phyloP scores from a whole-genome alignment of 2,329 filamentous ascomycete species.

The Fusarium poae region DNA sequence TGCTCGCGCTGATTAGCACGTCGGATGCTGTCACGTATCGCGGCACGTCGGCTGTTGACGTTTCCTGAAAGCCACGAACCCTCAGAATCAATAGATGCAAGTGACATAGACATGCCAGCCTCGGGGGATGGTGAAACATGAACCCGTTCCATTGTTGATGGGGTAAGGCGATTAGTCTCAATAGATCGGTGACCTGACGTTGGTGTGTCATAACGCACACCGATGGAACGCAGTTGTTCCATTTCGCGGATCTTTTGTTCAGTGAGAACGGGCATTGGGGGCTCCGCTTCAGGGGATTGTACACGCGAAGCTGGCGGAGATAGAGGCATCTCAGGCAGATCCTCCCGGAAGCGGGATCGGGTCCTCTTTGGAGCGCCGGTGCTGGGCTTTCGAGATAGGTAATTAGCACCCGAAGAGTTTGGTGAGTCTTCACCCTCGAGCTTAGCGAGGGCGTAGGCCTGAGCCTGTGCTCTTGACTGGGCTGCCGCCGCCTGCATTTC shows the following conservation, averaged over 20 bases:
- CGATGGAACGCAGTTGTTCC: constrained; percentile 47
- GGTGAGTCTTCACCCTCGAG: constrained; percentile 53
- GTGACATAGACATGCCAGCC: constrained; percentile 81
- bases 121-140: constrained; percentile 62
- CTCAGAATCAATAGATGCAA: constrained; percentile 95
- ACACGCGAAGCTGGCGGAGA: constrained; percentile 88
- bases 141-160: constrained; percentile 45
- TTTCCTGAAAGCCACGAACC: constrained; percentile 94
- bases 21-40: constrained; percentile 59
- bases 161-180: constrained; percentile 44
- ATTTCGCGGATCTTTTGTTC: constrained; percentile 47
- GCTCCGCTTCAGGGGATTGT: constrained; percentile 79
- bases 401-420: constrained; percentile 40
- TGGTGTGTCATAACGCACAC: constrained; percentile 60
- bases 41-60: constrained; percentile 62
- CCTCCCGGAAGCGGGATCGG: constrained; percentile 91
- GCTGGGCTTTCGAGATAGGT: constrained; percentile 53
- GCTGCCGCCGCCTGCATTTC: constrained; percentile 71
- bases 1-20: constrained; percentile 51
- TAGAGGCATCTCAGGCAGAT: constrained; percentile 85
- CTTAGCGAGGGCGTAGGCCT: constrained; percentile 53
- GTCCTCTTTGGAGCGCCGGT: constrained; percentile 77
- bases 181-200: constrained; percentile 60
- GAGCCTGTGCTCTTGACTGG: constrained; percentile 49
- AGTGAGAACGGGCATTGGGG: constrained; percentile 53